Conservation (phyloP, 495 filamentous ascomycete species). For the Penicillium coffeae region DNA sequence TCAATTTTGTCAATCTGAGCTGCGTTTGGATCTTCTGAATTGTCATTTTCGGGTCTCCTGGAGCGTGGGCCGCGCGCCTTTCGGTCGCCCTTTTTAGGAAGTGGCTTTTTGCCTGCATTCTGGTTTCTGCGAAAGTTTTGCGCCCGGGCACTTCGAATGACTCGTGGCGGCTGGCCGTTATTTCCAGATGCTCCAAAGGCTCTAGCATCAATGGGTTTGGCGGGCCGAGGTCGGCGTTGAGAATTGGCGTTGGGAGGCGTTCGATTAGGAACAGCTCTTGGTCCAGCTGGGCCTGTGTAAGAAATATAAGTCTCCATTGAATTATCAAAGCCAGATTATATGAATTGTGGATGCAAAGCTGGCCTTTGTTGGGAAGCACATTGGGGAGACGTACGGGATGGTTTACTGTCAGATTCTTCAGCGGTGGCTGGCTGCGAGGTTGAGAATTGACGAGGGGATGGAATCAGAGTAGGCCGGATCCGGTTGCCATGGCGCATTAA, state of each 20-base stretch:
- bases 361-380: too few species aligned
- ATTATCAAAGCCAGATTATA: too few species aligned
- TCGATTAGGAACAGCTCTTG: neutral
- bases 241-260: conserved; percentile 16
- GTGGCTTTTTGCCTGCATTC: conserved; percentile 14
- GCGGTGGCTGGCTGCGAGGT: conserved; percentile 14
- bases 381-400: conserved; percentile 22
- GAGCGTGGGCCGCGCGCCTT: conserved; percentile 8
- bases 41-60: conserved; percentile 16
- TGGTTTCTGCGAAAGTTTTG: conserved; percentile 21
- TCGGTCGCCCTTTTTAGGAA: conserved; percentile 9
- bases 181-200: conserved; percentile 33
- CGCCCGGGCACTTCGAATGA: conserved; percentile 31
- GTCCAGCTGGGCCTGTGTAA: neutral
- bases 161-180: conserved; percentile 26
- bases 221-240: conserved; percentile 22
- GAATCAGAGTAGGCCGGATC: conserved; percentile 7
- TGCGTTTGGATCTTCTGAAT: conserved; percentile 24
- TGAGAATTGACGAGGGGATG: conserved; percentile 31
- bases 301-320: neutral
- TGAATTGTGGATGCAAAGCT: too few species aligned
- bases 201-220: conserved; percentile 38
- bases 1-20: conserved; percentile 31
- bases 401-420: conserved; percentile 17
- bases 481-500: conserved; percentile 15